Conservation (phyloP, 805 yeast genomes). For the Barnettozyma sp. region DNA sequence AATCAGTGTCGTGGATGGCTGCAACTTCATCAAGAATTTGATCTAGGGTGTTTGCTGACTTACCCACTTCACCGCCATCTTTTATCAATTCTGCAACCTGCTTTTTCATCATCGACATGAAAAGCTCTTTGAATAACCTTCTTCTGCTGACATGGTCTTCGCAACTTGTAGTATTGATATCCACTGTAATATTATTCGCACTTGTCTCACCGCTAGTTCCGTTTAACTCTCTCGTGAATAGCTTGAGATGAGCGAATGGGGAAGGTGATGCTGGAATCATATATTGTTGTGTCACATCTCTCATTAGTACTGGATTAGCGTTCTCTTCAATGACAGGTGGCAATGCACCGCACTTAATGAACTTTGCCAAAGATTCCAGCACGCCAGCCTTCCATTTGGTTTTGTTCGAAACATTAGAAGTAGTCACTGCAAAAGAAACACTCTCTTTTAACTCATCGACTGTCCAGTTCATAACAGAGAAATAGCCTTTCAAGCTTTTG, state of each 20-base stretch:
- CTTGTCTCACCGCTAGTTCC: constrained; percentile 11
- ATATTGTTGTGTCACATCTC: constrained; percentile 29
- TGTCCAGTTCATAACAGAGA: constrained; percentile 73
- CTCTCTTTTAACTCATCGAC: constrained; percentile 28
- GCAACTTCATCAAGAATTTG: constrained; percentile 10
- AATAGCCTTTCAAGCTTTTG: constrained; percentile 59
- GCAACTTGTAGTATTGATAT: constrained; percentile 41
- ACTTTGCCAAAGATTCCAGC: constrained; percentile 33
- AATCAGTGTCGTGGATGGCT: constrained; percentile 1
- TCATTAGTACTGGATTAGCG: constrained; percentile 12
- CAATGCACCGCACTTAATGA: constrained; percentile 38
- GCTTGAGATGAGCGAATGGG: constrained; percentile 57
- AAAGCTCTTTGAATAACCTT: constrained; percentile 46
- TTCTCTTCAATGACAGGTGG: constrained; percentile 1
- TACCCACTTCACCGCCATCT: constrained; percentile 72
- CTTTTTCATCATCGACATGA: constrained; percentile 38
- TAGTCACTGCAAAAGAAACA: constrained; percentile 28
- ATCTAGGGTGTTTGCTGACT: constrained; percentile 32
- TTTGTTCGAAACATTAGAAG: constrained; percentile 23
- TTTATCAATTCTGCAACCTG: constrained; percentile 46
- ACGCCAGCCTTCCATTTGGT: constrained; percentile 25
- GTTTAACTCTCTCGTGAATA: constrained; percentile 41
- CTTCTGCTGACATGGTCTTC: constrained; percentile 57
- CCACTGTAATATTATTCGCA: constrained; percentile 21
- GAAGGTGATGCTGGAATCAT: constrained; percentile 49